Evolutionary conservation across 495 filamentous ascomycete species (phyloP).

Genomic region (Cercophora newfieldiana): DNA sequence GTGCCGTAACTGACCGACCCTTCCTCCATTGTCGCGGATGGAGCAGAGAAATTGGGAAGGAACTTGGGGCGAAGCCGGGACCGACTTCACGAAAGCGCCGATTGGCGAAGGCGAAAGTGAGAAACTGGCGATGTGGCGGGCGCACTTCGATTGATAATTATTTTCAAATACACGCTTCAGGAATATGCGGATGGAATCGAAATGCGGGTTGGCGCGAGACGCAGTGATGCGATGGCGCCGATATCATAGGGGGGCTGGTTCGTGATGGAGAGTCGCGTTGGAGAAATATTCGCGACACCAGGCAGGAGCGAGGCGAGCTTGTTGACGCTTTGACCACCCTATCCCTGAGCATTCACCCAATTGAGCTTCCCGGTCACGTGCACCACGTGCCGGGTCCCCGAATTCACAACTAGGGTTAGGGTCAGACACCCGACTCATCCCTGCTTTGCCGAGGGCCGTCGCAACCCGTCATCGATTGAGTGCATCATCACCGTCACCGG

Average conservation of each 20-base stretch:
- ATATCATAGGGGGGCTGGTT: slow-evolving; percentile 22
- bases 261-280: slow-evolving; percentile 36
- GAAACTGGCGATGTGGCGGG: background rate
- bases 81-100: background rate
- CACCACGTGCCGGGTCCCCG: background rate
- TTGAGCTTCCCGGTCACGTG: too few relatives aligned
- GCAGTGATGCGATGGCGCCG: slow-evolving; percentile 22
- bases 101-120: background rate
- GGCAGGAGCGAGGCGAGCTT: slow-evolving; percentile 19
- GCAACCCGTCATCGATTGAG: slow-evolving; percentile 29
- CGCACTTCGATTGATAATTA: background rate
- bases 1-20: slow-evolving; percentile 54
- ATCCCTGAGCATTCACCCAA: background rate
- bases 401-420: background rate
- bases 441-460: slow-evolving; percentile 34
- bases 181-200: slow-evolving; percentile 7
- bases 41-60: background rate
- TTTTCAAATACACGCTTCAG: background rate
- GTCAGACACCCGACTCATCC: background rate
- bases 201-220: slow-evolving; percentile 24
- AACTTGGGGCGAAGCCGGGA: background rate
- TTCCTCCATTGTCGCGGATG: slow-evolving; percentile 53
- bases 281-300: slow-evolving; percentile 38
- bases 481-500: background rate
- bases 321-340: background rate